Base-by-base conservation (phyloP, 73 alveolate genomes). In the Symbiodinium pilosum region DNA sequence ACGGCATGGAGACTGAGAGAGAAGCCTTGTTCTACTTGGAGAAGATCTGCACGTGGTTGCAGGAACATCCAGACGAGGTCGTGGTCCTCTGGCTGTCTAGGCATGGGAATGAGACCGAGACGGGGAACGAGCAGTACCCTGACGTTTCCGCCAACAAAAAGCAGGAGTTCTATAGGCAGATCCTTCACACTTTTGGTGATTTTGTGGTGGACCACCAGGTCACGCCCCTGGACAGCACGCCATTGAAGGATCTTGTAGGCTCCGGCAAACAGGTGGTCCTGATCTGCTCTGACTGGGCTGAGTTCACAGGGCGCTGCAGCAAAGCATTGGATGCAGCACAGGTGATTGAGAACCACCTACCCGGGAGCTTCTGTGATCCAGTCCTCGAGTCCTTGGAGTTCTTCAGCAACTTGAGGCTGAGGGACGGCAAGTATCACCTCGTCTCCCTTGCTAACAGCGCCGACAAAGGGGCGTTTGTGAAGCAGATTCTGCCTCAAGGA, bases 251-350 rank as follows among this genome's bases (percentile, higher is more conserved):
- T 36, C 87, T 81, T 4, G 87, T 81, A 34, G 87, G 24, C 36
- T 59, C 38, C n/a, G 30, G 30, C 59, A 26, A 39, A 8, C 87
- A 59, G 47, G 56, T 38, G 59, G 87, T 81, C 56, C 87, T 81
- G 87, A 81, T 81, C 54, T 81, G 87, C 59, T 81, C 87, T 1
- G 87, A 81, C 87, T 81, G 59, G 54, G 87, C 12, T 34, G 38
- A 83, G 88, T 83, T 83, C 59, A 83, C 88, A 39, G 88, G 88
- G 38, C 8, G 39, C 28, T 83, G 64, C 39, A 8, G 38, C 41
- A 3, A 7, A 5, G 88, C 87, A 34, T 59, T 83, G 88, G 88
- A 83, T n/a, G 88, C 87, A 2, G 54, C 85, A 4, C 43, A 38
- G 26, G 32, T 12, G 73, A 26, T 56, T 5, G 32, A 12, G 73